Evolutionary conservation across 2,329 filamentous ascomycete genomes (phyloP), one percentile per base, ranked within the genome.

Genomic region (Fusarium sp.): DNA sequence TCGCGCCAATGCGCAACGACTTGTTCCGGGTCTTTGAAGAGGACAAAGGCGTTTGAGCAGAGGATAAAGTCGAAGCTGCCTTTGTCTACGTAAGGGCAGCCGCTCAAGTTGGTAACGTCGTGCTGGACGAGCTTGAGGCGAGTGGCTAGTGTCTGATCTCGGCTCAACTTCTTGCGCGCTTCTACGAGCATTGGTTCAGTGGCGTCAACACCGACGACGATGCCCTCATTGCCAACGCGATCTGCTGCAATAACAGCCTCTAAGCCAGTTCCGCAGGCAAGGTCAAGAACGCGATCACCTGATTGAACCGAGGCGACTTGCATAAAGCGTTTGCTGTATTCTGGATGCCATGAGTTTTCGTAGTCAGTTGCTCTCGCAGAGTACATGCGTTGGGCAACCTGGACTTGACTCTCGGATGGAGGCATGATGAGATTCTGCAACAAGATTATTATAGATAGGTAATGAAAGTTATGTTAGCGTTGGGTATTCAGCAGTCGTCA

Each of bases 231-330:
- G 9, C 72, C 70, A 9, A 74, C 65, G 4, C 28, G 35, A 3
- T 69, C 64, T 2, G 72, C 73, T n/a, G 73, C 71, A 13, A 71
- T 62, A 46, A 72, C 70, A 7, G 68, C 63, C 19, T 75, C 74
- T 4, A 76, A 61, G 6, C 73, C 75, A 10, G 75, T 77, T n/a
- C 75, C 75, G 54, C 75, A 77, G 28, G 69, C 73, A n/a, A 75
- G 69, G 29, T 68, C 61, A 4, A 77, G 71, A 24, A 76, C 57
- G 22, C 55, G 64, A 35, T 75, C 56, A n/a, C 72, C 69, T 1
- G 65, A 42, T 12, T 56, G 50, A 13, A 75, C 39, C 6, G 68
- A 56, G 4, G 67, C 63, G 11, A 73, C 26, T 7, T 62, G 53
- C 57, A 74, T 70, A 55, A 77, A 72, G 10, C 74, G 67, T 24